Evolutionary conservation across 805 yeast species (phyloP), one percentile per base, ranked within the genome.

Genomic region (Cyberlindnera xylosilytica): DNA sequence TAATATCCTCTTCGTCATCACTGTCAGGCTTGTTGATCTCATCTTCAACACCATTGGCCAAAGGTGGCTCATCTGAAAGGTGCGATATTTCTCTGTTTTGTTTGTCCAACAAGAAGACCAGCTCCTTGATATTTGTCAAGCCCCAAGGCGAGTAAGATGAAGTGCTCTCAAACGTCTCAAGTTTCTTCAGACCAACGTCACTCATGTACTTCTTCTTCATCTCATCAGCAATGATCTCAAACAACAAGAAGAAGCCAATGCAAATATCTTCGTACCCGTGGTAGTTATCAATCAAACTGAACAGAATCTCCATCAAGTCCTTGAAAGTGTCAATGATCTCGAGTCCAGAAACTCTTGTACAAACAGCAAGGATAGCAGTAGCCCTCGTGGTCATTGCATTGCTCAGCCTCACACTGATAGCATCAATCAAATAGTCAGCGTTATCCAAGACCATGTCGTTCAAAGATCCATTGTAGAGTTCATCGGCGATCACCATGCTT

Each of bases 231-330:
- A 87, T 61, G 20, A 78, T 81, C 40, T 75, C 75, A 54, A 90
- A 87, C 0, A 87, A 83, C 3, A 72, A 63, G 47, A 89, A 85
- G 45, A 87, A 81, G 1, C 87, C 87, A 44, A 81, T 81, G 41
- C 87, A 81, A 15, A 93, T 65, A 13, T 71, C 68, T 2, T 80
- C 66, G 60, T 91, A 91, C 0, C 91, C 95, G 63, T 90, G 96
- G 56, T 83, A 91, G 40, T 80, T 70, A 63, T 91, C 98, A 38
- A 91, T 69, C 27, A 90, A 65, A 16, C 81, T 77, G 60, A 91
- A 88, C 48, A 88, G 73, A 3, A 89, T 78, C 36, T 79, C 75
- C 16, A 91, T 66, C 1, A 91, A 70, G 60, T 91, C 98, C 38
- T 71, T 76, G 39, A 91, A 69, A 45, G 79, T 87, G 24, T 73